These are phyloP conservation scores for Mesostigma viride DNA, from an alignment of 139 green algal species.

Conservation along the genomic window DNA sequence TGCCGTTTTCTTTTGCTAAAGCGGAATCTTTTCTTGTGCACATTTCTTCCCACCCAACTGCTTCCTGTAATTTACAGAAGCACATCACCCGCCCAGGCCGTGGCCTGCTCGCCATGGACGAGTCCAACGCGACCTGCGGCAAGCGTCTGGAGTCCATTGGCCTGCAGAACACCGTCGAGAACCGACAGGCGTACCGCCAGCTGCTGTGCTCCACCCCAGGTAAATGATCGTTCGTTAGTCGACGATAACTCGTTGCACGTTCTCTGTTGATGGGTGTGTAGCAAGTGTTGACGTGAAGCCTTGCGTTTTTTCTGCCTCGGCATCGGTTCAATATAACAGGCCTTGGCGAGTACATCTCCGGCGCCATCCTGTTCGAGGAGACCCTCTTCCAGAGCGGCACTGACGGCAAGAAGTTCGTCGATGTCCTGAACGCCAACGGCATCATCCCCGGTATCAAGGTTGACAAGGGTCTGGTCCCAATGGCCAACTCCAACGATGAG, in stretches of 20 bases:
- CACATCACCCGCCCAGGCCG: slow-evolving; percentile 65
- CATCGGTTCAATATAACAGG: no score
- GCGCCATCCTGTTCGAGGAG: slow-evolving; percentile 97
- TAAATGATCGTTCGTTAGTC: no score
- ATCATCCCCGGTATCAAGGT: slow-evolving; percentile 86
- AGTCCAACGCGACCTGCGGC: slow-evolving; percentile 97
- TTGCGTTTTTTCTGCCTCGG: no score
- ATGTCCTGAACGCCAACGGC: slow-evolving; percentile 64
- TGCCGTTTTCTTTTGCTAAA: neutral
- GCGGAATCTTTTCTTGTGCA: neutral
- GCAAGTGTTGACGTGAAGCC: no score
- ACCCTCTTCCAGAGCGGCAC: slow-evolving; percentile 90
- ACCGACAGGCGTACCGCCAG: slow-evolving; percentile 91
- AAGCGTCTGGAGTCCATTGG: slow-evolving; percentile 91
- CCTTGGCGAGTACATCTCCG: slow-evolving; percentile 82
- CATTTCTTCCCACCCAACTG: neutral
- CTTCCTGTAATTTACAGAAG: no score
- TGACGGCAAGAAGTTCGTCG: slow-evolving; percentile 73
- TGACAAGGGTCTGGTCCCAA: slow-evolving; percentile 82
- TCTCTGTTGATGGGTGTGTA: no score
- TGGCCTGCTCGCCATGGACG: slow-evolving; percentile 95
- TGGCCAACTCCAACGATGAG: slow-evolving; percentile 85
- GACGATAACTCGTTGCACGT: no score
- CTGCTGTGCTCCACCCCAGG: slow-evolving; percentile 79
- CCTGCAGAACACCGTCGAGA: slow-evolving; percentile 98